Percentiles rank a stretch among this genome's conserved stretches.
Conservation (phyloP, 805 yeast genomes). For the Starmerella scarabaei region DNA sequence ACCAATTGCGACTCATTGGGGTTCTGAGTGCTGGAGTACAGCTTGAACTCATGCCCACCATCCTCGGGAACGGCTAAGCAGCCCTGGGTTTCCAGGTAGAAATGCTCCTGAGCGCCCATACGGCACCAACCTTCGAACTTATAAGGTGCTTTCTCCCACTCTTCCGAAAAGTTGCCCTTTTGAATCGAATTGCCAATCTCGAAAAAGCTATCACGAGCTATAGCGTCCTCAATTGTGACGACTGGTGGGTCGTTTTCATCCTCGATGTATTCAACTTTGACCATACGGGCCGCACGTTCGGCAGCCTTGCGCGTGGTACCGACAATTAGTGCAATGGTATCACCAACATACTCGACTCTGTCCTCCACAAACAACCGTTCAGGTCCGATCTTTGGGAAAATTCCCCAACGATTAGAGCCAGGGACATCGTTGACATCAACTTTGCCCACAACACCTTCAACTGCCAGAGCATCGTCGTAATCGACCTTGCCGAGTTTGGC, state of each 20-base stretch:
- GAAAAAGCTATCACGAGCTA: slow-evolving; percentile 32
- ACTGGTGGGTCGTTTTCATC: slow-evolving; percentile 27
- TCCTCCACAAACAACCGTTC: slow-evolving; percentile 35
- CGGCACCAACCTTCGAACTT: slow-evolving; percentile 31
- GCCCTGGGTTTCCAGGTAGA: slow-evolving; percentile 37
- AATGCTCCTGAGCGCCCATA: slow-evolving; percentile 39
- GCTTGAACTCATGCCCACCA: slow-evolving; percentile 33
- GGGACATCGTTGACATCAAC: slow-evolving; percentile 33
- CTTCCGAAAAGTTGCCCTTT: slow-evolving; percentile 33
- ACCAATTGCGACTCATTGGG: slow-evolving; percentile 35
- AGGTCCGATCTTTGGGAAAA: slow-evolving; percentile 29
- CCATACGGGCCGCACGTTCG: slow-evolving; percentile 32
- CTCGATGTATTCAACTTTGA: slow-evolving; percentile 34
- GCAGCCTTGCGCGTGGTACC: slow-evolving; percentile 33
- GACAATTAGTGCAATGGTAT: slow-evolving; percentile 33
- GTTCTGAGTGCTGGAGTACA: slow-evolving; percentile 34
- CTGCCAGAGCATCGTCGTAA: slow-evolving; percentile 28
- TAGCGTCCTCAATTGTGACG: slow-evolving; percentile 35
- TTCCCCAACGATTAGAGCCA: slow-evolving; percentile 32
- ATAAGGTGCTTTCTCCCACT: slow-evolving; percentile 27
- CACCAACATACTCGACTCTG: slow-evolving; percentile 32
- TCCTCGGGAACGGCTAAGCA: slow-evolving; percentile 34
- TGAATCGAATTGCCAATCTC: slow-evolving; percentile 27
- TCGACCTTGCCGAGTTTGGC: slow-evolving; percentile 35
- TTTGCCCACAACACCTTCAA: slow-evolving; percentile 35